These are phyloP conservation scores for Cenchrus purpureus DNA, from an alignment of 176 grass and related monocot species.

Conservation along the genomic window DNA sequence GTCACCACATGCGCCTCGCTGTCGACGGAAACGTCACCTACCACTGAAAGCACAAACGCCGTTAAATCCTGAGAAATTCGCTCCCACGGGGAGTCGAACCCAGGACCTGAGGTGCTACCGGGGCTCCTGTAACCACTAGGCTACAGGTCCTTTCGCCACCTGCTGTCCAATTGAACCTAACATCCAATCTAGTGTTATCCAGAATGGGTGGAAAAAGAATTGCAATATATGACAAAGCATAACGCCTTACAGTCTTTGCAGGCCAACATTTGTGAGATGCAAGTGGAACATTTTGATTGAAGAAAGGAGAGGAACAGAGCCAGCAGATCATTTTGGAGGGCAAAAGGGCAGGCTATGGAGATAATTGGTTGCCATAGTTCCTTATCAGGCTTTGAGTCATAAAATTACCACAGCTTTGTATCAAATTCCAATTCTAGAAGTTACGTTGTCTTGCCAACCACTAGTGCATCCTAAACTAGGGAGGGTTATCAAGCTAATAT, in stretches of 20 bases:
- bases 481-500: not conserved
- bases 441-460: constrained; percentile 18
- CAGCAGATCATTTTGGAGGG: not conserved
- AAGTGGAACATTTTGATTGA: not conserved
- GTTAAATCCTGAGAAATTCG: too few species aligned
- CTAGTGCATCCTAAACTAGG: constrained; percentile 10
- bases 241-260: not conserved
- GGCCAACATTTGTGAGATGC: not conserved
- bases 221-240: not conserved
- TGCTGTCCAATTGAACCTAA: not conserved
- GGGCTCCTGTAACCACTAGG: too few species aligned
- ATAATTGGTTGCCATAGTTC: not conserved
- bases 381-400: not conserved
- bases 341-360: not conserved
- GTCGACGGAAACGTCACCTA: too few species aligned
- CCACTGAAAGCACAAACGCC: too few species aligned
- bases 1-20: too few species aligned
- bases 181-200: not conserved
- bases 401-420: not conserved
- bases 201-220: constrained; percentile 13
- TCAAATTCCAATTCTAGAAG: not conserved
- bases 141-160: too few species aligned
- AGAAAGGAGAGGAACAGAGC: not conserved
- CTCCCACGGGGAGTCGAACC: too few species aligned
- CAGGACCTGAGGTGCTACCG: too few species aligned